These are phyloP conservation scores for Nelumbo lutea DNA, from an alignment of 164 flowering plant species.

Conservation along the genomic window DNA sequence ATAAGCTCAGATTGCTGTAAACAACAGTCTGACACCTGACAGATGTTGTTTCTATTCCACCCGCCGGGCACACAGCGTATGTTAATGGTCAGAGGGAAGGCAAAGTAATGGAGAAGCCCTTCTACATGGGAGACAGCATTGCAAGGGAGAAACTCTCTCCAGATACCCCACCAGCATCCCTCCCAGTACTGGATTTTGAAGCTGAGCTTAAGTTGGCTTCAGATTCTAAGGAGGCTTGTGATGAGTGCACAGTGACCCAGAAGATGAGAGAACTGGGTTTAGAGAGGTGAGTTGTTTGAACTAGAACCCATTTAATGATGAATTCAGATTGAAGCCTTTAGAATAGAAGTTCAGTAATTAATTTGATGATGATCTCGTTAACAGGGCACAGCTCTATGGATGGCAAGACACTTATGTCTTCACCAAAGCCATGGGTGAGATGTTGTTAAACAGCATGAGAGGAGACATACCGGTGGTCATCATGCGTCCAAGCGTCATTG, in stretches of 20 bases:
- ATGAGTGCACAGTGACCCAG: slow-evolving; percentile 36
- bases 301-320: too few species aligned
- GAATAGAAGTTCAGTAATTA: background rate
- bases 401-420: slow-evolving; percentile 97
- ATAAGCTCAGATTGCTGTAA: too few species aligned
- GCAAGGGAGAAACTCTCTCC: slow-evolving; percentile 38
- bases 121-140: slow-evolving; percentile 62
- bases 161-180: slow-evolving; percentile 18
- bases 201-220: slow-evolving; percentile 56
- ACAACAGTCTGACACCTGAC: too few species aligned
- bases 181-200: slow-evolving; percentile 56
- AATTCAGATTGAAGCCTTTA: too few species aligned
- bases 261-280: slow-evolving; percentile 75
- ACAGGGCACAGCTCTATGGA: slow-evolving; percentile 80
- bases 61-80: slow-evolving; percentile 48
- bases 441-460: slow-evolving; percentile 69
- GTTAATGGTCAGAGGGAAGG: slow-evolving; percentile 96
- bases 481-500: slow-evolving; percentile 83
- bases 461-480: slow-evolving; percentile 79
- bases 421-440: slow-evolving; percentile 99
- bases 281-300: slow-evolving; percentile 43
- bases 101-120: slow-evolving; percentile 71
- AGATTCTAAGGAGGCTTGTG: slow-evolving; percentile 23
- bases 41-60: background rate
- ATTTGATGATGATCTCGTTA: background rate